phyloP scores from a whole-genome alignment of 305 asterid species.

The Fraxinus dipetala region DNA sequence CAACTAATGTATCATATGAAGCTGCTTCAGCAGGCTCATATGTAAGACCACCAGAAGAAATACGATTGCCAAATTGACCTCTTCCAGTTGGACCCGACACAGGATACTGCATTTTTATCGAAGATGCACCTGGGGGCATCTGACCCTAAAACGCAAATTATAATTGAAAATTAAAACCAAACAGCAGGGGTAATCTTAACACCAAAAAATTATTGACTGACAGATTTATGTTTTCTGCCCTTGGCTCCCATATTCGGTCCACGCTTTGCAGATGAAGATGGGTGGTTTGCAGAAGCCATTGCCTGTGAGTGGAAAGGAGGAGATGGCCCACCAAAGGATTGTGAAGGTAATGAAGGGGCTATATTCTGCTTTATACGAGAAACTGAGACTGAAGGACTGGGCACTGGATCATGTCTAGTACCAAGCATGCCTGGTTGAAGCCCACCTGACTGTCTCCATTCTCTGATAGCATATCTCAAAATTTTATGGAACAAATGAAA shows the following conservation, averaged over 20 bases:
- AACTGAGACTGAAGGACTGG: conserved; percentile 48
- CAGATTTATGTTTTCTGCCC: conserved; percentile 65
- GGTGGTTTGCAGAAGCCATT: conserved; percentile 44
- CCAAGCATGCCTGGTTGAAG: conserved; percentile 49
- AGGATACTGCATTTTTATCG: conserved; percentile 67
- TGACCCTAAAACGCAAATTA: conserved; percentile 27
- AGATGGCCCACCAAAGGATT: conserved; percentile 50
- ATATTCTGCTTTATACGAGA: conserved; percentile 54
- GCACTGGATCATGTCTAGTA: conserved; percentile 37
- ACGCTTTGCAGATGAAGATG: conserved; percentile 57
- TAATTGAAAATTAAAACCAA: conserved; percentile 13
- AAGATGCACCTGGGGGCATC: conserved; percentile 53
- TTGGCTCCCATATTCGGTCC: conserved; percentile 51
- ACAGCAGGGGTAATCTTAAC: conserved; percentile 8
- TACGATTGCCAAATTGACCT: conserved; percentile 62
- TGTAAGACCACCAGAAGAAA: conserved; percentile 49
- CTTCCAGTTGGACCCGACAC: conserved; percentile 64
- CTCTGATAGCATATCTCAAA: conserved; percentile 42
- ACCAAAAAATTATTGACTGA: conserved; percentile 38
- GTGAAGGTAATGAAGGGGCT: conserved; percentile 45
- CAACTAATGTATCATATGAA: conserved; percentile 54
- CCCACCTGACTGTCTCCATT: conserved; percentile 75
- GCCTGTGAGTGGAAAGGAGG: conserved; percentile 41
- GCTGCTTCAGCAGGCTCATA: conserved; percentile 27
- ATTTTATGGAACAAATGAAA: not conserved